Evolutionary conservation across 1,284 basidiomycete species (phyloP), one percentile per base, ranked within the genome.

Genomic region (Cryptococcus jaspeensis): DNA sequence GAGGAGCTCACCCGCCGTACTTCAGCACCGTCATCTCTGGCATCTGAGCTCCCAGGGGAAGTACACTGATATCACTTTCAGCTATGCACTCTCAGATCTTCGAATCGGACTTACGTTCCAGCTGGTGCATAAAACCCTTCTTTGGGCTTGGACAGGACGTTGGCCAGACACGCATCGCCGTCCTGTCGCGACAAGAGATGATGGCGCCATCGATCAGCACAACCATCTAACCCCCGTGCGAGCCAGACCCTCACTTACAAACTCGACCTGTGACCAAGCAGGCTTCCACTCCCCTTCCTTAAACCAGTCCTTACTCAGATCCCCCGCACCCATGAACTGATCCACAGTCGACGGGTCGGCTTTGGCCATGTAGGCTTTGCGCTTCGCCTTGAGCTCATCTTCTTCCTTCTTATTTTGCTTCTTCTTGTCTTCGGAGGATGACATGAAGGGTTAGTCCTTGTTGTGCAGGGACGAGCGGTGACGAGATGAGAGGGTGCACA

Each of bases 41-140:
- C 42, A 72, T 53, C 1, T 66, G 61, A 0, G 68, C 68, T 15
- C 68, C 70, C 7, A 72, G 65, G 0, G 68, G 70, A 15, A 72
- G 50, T 18, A 67, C 38, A 55, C 44, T 52, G 55, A 50, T 51
- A 50, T 51, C 47, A 36, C 5, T n/a, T n/a, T 35, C 54, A 45
- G 40, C 28, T 9, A 32, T 5, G 28, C n/a, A n/a, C n/a, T n/a
- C n/a, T n/a, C n/a, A n/a, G n/a, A n/a, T n/a, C n/a, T n/a, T n/a
- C n/a, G n/a, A n/a, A 32, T 32, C 9, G 28, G 28, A 32, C 28
- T 32, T 9, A 32, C 66, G 62, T 64, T 48, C 70, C 70, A 4
- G 70, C 68, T 1, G 70, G 70, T 8, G 58, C 70, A 37, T 64
- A 72, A 52, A 63, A 72, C 6, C 68, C 70, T n/a, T 70, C 68